These are phyloP conservation scores for Ailanthus altissimus DNA, from an alignment of 345 rosid species.

Conservation along the genomic window DNA sequence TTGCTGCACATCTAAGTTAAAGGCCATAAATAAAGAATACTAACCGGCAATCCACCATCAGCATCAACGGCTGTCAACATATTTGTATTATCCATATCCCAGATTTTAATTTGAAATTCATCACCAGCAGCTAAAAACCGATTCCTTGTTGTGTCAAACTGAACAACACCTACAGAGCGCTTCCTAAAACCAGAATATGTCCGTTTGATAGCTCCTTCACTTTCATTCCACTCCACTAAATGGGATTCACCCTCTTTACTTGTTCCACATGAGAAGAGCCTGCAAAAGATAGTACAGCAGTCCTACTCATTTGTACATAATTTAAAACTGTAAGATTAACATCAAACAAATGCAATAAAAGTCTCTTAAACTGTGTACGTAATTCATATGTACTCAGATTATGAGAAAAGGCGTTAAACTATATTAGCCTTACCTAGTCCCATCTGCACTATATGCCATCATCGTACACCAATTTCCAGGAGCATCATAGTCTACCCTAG, in stretches of 20 bases:
- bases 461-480: conserved; percentile 76
- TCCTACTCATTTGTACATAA: neutral
- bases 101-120: conserved; percentile 59
- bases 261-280: conserved; percentile 75
- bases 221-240: conserved; percentile 73
- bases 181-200: conserved; percentile 61
- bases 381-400: neutral
- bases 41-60: conserved; percentile 64
- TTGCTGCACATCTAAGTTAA: neutral
- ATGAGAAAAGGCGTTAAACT: neutral
- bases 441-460: conserved; percentile 90
- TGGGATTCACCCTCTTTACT: conserved; percentile 70
- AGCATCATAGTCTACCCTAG: conserved; percentile 91
- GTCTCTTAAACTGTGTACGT: too few species aligned
- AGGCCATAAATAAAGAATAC: conserved; percentile 19
- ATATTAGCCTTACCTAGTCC: conserved; percentile 53
- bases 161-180: conserved; percentile 56
- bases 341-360: neutral
- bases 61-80: conserved; percentile 53
- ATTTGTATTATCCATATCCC: conserved; percentile 64
- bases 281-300: conserved; percentile 25
- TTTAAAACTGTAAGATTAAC: neutral
- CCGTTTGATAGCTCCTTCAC: conserved; percentile 61
- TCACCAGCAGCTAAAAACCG: conserved; percentile 69
- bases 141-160: conserved; percentile 67